These are phyloP conservation scores for Angophora floribunda DNA, from an alignment of 345 rosid genomes.

Conservation along the genomic window DNA sequence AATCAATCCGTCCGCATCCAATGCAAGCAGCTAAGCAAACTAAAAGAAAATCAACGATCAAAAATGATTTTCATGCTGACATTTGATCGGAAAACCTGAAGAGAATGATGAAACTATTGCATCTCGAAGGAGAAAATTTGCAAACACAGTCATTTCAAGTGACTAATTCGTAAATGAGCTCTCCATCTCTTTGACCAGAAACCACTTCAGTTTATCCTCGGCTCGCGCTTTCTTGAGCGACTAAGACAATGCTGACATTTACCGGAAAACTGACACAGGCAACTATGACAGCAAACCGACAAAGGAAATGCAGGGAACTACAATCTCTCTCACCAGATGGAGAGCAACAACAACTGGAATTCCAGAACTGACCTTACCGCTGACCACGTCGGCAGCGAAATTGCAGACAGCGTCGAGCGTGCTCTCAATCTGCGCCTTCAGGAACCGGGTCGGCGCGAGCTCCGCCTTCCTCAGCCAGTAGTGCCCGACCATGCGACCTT, in stretches of 20 bases:
- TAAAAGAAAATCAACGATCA: neutral
- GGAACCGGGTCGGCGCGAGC: slow-evolving; percentile 52
- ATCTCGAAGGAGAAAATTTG: neutral
- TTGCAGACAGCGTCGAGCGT: slow-evolving; percentile 59
- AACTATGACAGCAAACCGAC: neutral
- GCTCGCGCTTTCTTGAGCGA: neutral
- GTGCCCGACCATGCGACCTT: slow-evolving; percentile 98
- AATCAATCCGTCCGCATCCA: neutral
- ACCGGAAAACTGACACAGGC: neutral
- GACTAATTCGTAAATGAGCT: neutral
- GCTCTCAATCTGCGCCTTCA: slow-evolving; percentile 56
- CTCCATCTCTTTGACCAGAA: neutral
- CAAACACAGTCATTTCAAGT: neutral
- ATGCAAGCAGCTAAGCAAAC: neutral
- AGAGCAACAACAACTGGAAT: neutral
- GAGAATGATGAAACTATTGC: neutral
- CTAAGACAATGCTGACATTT: neutral
- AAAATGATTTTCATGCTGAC: neutral
- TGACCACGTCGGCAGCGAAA: slow-evolving; percentile 66
- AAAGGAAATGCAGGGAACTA: neutral
- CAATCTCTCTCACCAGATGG: neutral
- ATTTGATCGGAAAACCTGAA: neutral
- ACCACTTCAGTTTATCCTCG: neutral
- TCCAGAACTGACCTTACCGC: slow-evolving; percentile 61
- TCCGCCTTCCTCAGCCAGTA: slow-evolving; percentile 81